phyloP scores from a whole-genome alignment of 1,284 basidiomycete species.

The Puccinia sorghi region DNA sequence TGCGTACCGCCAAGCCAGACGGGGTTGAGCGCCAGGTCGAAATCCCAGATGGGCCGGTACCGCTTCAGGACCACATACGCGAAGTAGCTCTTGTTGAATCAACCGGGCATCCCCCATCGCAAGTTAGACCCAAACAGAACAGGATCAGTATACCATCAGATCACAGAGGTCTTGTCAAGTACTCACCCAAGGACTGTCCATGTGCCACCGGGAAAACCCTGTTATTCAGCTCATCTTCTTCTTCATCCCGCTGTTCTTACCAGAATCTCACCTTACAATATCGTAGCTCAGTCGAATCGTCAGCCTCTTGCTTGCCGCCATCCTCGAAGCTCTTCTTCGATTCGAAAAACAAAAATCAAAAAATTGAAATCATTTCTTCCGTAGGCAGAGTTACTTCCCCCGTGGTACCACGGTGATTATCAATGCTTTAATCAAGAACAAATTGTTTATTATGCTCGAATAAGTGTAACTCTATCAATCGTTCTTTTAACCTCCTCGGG shows the following conservation, averaged over 20 bases:
- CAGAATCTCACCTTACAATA: constrained; percentile 42
- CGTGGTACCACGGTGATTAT: no score
- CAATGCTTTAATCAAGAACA: no score
- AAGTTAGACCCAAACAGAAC: neutral
- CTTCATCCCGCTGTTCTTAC: no score
- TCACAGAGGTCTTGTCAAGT: neutral
- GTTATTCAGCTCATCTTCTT: no score
- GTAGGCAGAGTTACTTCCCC: no score
- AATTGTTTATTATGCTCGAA: no score
- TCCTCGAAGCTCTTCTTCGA: neutral
- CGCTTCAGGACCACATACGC: constrained; percentile 39
- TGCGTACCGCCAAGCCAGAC: constrained; percentile 28
- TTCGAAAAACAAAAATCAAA: no score
- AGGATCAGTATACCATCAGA: neutral
- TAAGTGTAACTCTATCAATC: no score
- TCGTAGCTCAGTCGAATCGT: constrained; percentile 42
- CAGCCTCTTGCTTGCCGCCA: neutral
- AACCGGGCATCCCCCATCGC: no score
- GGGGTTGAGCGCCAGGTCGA: constrained; percentile 29
- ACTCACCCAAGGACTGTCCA: constrained; percentile 21
- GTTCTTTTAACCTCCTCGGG: no score
- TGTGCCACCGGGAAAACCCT: no score
- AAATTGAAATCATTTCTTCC: no score
- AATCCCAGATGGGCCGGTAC: constrained; percentile 25
- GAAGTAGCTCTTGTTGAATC: constrained; percentile 46